These are phyloP conservation scores for Mycocentrospora acerina DNA, from an alignment of 2,329 filamentous ascomycete species.

Conservation along the genomic window DNA sequence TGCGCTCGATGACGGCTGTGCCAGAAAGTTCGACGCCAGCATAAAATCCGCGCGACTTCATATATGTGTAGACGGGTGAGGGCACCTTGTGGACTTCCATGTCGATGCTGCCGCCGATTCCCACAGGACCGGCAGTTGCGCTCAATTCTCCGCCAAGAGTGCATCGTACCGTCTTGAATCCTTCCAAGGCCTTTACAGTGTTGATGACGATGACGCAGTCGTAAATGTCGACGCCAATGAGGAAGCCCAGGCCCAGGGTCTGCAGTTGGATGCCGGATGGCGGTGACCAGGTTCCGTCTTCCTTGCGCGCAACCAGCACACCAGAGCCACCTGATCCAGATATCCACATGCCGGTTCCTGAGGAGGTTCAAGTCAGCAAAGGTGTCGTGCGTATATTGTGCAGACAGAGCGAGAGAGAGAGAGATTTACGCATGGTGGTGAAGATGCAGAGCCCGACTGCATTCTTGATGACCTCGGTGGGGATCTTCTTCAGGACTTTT, in stretches of 20 bases:
- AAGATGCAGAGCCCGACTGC: constrained; percentile 91
- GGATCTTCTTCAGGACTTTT: constrained; percentile 77
- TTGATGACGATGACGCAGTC: constrained; percentile 95
- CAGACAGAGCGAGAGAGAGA: neutral
- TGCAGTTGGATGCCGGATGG: constrained; percentile 90
- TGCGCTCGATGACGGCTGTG: constrained; percentile 80
- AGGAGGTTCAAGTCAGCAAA: no score
- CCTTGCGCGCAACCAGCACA: constrained; percentile 78
- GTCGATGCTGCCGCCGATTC: constrained; percentile 73
- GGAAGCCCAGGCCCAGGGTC: constrained; percentile 83
- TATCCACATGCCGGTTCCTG: constrained; percentile 76
- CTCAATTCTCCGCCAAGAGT: constrained; percentile 81
- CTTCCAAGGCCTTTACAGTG: constrained; percentile 77
- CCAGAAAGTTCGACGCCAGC: constrained; percentile 85
- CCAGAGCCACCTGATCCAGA: constrained; percentile 90
- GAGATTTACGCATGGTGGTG: constrained; percentile 74
- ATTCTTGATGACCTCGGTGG: constrained; percentile 77
- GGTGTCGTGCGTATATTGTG: no score
- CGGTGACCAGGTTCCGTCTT: constrained; percentile 87
- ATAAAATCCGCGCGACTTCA: constrained; percentile 88
- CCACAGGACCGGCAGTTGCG: constrained; percentile 74
- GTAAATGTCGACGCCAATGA: constrained; percentile 91
- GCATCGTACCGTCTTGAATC: constrained; percentile 76
- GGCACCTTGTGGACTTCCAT: constrained; percentile 67
- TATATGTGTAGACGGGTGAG: constrained; percentile 77